Base-by-base conservation (phyloP, 23 red algal species). In the Porphyridium purpureum region DNA sequence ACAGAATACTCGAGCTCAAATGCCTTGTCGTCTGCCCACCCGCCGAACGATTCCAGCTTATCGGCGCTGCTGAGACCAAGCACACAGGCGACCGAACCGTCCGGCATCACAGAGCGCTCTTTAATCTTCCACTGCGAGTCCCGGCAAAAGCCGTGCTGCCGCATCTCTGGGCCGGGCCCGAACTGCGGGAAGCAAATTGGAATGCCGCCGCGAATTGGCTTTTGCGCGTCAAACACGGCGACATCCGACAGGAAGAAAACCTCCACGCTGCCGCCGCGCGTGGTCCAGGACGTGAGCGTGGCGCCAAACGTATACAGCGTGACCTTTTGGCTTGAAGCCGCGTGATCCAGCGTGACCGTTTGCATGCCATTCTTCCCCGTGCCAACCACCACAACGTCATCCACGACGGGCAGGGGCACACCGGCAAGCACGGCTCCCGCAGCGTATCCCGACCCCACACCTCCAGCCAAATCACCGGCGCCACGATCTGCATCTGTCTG, bases 181-280 rank as follows among this genome's bases (percentile, higher is more conserved):
- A 98, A 98, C 80, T 98, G 90, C 6, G 90, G 90, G 62, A 98
- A 98, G 65, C 90, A 98, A 7, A 98, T 69, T 2, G 90, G 90
- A 52, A 98, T 98, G 7, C 84, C 72, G 27, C 62, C 70, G 9
- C 74, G 60, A 5, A 78, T 76, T 3, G 84, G 62, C 57, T 78
- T 75, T 0, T 47, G 58, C 38, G 56, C 69, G 35, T 81, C 41
- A 64, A 66, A 75, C 52, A 70, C 62, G 59, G 71, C 77, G 26
- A 55, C 66, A 31, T 74, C 64, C 15, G 73, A 81, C 46, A 74
- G 26, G 59, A 67, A 93, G 44, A 93, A 71, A 49, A 62, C 63
- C 5, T 93, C 74, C 11, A 21, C 34, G 6, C 23, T 47, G 24
- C 73, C 67, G 32, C 66, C 57, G 0, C 67, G 63, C 11, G 69